Base-by-base conservation (phyloP, 805 yeast genomes). In the Clavispora vitiphila region DNA sequence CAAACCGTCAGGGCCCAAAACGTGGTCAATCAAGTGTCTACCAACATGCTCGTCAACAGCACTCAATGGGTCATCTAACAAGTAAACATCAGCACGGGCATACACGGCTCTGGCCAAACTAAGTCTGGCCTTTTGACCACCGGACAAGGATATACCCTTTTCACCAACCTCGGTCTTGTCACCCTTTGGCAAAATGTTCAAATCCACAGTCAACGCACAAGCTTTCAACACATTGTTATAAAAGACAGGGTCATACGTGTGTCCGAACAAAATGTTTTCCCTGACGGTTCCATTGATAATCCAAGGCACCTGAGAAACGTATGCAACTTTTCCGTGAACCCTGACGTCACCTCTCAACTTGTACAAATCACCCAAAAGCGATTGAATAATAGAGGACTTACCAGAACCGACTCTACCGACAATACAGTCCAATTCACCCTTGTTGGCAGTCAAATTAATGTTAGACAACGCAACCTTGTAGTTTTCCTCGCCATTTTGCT, bases 1-100 rank as follows among this genome's bases (percentile, higher is more conserved):
- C 50, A 90, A 69, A 46, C 97, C 97, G 24, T 76, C 65, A 12
- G 87, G 79, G 16, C 96, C 95, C 42, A 90, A 70, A 16, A 90
- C 96, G 56, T 85, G 81, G 50, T 81, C 82, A 50, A 86, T 81
- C 54, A 93, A 71, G 57, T 88, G 95, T 50, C 79, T 80, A 10
- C 96, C 91, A 48, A 93, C 99, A 60, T 93, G 99, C 54, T 89
- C 97, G 65, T 93, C 99, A 32, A 93, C 99, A 20, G 99, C 99
- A 60, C 95, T 84, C 45, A 93, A 74, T 8, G 95, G 86, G 64
- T 93, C 99, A 61, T 93, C 99, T 48, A 93, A 66, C 31, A 93
- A 66, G 60, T 87, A 89, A 23, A 93, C 78, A 57, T 93, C 98
- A 3, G 98, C 95, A 50, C 98, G 76, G 10, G 96, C 78, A 60